phyloP scores from a whole-genome alignment of 139 green algal species.

The Limnomonas spitsbergensis region DNA sequence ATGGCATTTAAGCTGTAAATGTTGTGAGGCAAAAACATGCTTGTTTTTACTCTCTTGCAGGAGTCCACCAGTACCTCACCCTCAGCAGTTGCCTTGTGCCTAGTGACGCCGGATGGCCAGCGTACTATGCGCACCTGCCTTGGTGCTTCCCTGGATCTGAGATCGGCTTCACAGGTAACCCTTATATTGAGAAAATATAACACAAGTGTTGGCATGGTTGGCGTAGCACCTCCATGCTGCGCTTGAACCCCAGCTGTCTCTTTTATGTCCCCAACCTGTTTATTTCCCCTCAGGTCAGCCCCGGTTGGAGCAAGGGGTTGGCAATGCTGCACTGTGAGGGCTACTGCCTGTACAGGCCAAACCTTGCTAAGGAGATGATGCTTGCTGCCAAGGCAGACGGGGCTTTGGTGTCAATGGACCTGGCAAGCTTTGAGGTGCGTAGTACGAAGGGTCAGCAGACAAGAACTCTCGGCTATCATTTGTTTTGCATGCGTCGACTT shows the following conservation, averaged over 20 bases:
- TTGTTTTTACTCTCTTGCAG: too few relatives aligned
- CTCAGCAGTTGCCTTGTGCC: conserved; percentile 63
- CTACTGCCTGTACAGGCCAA: conserved; percentile 67
- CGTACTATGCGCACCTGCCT: conserved; percentile 90
- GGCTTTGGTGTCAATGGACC: conserved; percentile 67
- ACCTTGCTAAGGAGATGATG: conserved; percentile 33
- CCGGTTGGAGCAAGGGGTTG: conserved; percentile 25
- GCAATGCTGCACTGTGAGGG: conserved; percentile 77
- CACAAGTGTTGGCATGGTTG: too few relatives aligned
- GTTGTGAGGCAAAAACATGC: too few relatives aligned
- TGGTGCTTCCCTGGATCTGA: conserved; percentile 65
- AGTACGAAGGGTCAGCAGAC: too few relatives aligned
- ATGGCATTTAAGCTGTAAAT: too few relatives aligned
- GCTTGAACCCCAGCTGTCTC: too few relatives aligned
- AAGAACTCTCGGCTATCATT: too few relatives aligned
- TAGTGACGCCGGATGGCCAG: conserved; percentile 81
- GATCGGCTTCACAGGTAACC: conserved; percentile 28
- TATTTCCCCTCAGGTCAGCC: background rate
- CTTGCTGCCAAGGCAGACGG: conserved; percentile 36
- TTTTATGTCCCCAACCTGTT: background rate
- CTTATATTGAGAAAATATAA: background rate
- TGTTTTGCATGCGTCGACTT: too few relatives aligned
- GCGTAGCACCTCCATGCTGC: too few relatives aligned
- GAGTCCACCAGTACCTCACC: conserved; percentile 23
- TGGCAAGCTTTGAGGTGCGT: conserved; percentile 79